Evolutionary conservation across 2,329 filamentous ascomycete species (phyloP).

Genomic region (Macrophomina phaseolina): DNA sequence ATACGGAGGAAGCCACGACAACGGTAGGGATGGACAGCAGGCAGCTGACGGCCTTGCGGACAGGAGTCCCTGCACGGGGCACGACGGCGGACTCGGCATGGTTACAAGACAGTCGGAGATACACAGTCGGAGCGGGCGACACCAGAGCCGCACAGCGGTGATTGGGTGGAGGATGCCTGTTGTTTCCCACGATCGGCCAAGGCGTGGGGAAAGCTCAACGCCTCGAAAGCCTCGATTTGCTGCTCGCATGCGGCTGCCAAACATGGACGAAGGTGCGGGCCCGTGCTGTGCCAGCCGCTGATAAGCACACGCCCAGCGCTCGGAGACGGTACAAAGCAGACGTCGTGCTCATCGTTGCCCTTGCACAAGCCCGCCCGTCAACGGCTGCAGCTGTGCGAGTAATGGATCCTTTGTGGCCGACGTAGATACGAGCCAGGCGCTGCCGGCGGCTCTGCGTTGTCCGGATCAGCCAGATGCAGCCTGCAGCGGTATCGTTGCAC

Average conservation of each 20-base stretch:
- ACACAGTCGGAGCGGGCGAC: constrained; percentile 9
- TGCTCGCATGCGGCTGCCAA: constrained; percentile 24
- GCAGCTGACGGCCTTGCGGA: constrained; percentile 9
- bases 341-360: constrained; percentile 2
- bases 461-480: neutral
- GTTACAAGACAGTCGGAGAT: constrained; percentile 8
- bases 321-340: neutral
- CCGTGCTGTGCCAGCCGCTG: constrained; percentile 17
- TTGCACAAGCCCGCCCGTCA: neutral
- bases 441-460: neutral
- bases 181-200: constrained; percentile 20
- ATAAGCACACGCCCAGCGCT: constrained; percentile 4
- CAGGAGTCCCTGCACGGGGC: constrained; percentile 13
- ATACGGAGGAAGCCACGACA: constrained; percentile 4
- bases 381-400: constrained; percentile 6
- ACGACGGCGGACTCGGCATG: constrained; percentile 7
- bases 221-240: constrained; percentile 11
- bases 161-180: neutral
- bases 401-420: neutral
- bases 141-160: constrained; percentile 14
- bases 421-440: constrained; percentile 6
- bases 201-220: constrained; percentile 15
- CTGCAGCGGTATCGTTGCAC: neutral
- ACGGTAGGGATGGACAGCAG: neutral
- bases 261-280: neutral